Conservation (phyloP, 192 early-diverging fungal species). For the Coemansia sp. region DNA sequence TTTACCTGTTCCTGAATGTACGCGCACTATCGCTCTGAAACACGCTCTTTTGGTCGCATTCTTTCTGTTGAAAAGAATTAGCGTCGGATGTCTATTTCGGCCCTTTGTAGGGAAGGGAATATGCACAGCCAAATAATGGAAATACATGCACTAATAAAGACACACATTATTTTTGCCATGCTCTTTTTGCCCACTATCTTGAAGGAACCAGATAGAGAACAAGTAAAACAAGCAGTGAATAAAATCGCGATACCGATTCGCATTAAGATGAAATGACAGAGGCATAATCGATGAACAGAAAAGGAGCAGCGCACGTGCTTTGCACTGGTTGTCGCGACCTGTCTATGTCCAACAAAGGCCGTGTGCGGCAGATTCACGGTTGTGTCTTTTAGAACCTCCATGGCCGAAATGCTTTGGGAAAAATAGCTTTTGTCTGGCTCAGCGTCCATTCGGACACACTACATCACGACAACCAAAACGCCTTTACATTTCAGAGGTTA, state of each 20-base stretch:
- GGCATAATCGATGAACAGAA: not conserved
- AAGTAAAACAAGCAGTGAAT: not conserved
- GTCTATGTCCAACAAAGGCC: not conserved
- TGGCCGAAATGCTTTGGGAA: not conserved
- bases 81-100: not conserved
- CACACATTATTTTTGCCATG: conserved; percentile 3
- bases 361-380: not conserved
- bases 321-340: not conserved
- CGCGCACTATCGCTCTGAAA: not conserved
- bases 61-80: not conserved
- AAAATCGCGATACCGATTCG: not conserved
- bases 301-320: not conserved
- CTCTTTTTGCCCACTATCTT: not conserved
- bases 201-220: not conserved
- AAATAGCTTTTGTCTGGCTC: not conserved
- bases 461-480: not conserved
- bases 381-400: conserved; percentile 1
- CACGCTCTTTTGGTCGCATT: not conserved
- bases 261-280: not conserved
- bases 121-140: not conserved
- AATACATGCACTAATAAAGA: conserved; percentile 2
- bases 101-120: not conserved
- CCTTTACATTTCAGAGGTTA: not conserved
- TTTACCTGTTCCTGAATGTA: not conserved
- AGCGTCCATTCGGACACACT: not conserved